These are phyloP conservation scores for Phalaenopsis aphrodite DNA, from an alignment of 106 monocot species.

Conservation along the genomic window DNA sequence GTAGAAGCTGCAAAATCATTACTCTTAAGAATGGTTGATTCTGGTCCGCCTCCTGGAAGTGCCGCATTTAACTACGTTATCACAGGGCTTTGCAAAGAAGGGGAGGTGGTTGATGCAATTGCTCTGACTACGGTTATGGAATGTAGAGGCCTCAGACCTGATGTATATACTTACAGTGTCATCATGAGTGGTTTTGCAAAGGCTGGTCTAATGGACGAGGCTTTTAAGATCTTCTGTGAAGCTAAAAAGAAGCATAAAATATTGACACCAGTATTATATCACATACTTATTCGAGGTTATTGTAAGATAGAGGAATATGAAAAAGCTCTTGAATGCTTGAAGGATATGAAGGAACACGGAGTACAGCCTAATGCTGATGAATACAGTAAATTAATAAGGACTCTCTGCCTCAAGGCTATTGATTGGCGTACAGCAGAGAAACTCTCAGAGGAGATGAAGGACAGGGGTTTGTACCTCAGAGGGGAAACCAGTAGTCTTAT, in stretches of 20 bases:
- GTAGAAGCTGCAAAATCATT: slow-evolving; percentile 52
- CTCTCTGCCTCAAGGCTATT: slow-evolving; percentile 69
- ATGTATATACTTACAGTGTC: slow-evolving; percentile 82
- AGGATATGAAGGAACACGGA: slow-evolving; percentile 72
- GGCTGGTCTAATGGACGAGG: slow-evolving; percentile 79
- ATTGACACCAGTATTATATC: slow-evolving; percentile 54
- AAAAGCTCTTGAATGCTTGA: slow-evolving; percentile 65
- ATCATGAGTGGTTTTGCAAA: slow-evolving; percentile 83
- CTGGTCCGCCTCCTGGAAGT: slow-evolving; percentile 55
- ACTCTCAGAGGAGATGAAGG: slow-evolving; percentile 71
- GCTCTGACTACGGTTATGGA: slow-evolving; percentile 61
- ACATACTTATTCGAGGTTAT: slow-evolving; percentile 83
- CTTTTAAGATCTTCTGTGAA: slow-evolving; percentile 50
- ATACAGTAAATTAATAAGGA: slow-evolving; percentile 69
- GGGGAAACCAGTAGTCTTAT: slow-evolving; percentile 56
- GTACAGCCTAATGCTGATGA: slow-evolving; percentile 66
- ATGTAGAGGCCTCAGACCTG: slow-evolving; percentile 45
- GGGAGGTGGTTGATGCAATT: slow-evolving; percentile 79
- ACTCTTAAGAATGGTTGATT: slow-evolving; percentile 53
- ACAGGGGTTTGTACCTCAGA: slow-evolving; percentile 48
- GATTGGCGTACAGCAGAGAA: slow-evolving; percentile 85
- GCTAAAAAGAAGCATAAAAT: slow-evolving; percentile 66
- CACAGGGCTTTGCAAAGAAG: slow-evolving; percentile 53
- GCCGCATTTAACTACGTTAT: slow-evolving; percentile 73
- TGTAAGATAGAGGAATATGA: slow-evolving; percentile 72